Base-by-base conservation (phyloP, 768 basidiomycete species). In the Pholiota microspora region DNA sequence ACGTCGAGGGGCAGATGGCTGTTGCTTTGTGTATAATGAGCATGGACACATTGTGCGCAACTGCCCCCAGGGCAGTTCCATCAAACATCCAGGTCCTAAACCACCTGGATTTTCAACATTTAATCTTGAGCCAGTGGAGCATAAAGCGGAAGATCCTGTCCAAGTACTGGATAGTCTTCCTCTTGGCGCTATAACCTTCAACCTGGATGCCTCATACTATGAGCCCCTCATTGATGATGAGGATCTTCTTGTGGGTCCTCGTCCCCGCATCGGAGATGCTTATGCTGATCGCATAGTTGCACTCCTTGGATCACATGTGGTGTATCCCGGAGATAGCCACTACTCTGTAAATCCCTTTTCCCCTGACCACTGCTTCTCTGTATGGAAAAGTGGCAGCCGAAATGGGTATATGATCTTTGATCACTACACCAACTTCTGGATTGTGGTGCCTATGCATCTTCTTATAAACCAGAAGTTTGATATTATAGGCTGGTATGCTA, bases 131-230 rank as follows among this genome's bases (percentile, higher is more conserved):
- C 45, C 56, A 5, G 32, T 34, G 9, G 32, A 34, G 10, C 40
- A 55, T 3, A 49, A 44, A 3, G 48, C 40, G 3, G 35, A 29
- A 5, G 49, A 51, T 23, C 38, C 53, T 4, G 12, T 35, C n/a
- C 59, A 60, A 21, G 57, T 62, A 10, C 25, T 62, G 18, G 56
- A 62, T 9, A 55, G 52, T 25, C 12, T 62, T 15, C 56, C 54
- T 6, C 36, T 62, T 0, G 59, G 57, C 10, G 34, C 49, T 1
- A 56, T 60, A 15, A 42, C 44, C 4, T 46, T 55, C n/a, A n/a
- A n/a, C n/a, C n/a, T n/a, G n/a, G n/a, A n/a, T n/a, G n/a, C n/a
- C n/a, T n/a, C n/a, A n/a, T n/a, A n/a, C n/a, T n/a, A n/a, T n/a
- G n/a, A n/a, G n/a, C n/a, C n/a, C n/a, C n/a, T n/a, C n/a, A n/a